A percentile compares a stretch with the other conserved stretches of the same genome.
Evolutionary conservation across 2,329 filamentous ascomycete genomes (phyloP).

Genomic region (Aspergillus sp.): DNA sequence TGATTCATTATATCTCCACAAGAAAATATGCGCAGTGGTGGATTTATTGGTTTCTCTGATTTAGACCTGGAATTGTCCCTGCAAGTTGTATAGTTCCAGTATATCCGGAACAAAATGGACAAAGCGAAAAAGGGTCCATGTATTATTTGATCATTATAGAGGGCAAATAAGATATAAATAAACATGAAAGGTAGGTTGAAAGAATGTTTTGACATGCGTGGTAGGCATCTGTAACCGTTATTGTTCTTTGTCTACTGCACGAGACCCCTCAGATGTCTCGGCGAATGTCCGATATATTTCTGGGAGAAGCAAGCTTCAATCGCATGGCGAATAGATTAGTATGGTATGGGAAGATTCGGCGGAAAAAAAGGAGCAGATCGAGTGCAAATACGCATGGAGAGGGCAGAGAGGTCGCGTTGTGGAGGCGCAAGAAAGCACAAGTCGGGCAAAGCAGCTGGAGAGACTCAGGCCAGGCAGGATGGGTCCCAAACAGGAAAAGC

Average conservation of each 20-base stretch:
- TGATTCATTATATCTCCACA: not conserved
- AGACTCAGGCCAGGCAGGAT: not conserved
- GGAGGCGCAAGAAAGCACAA: slow-evolving; percentile 21
- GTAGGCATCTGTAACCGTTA: not conserved
- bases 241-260: slow-evolving; percentile 5
- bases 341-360: slow-evolving; percentile 36
- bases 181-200: not conserved
- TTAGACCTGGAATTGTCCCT: not conserved
- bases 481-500: slow-evolving; percentile 33
- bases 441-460: slow-evolving; percentile 35
- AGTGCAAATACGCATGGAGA: slow-evolving; percentile 63
- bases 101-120: not conserved
- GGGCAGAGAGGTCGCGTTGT: slow-evolving; percentile 17
- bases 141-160: not conserved
- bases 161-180: not conserved
- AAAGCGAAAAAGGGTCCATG: not conserved
- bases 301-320: not conserved
- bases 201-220: not conserved
- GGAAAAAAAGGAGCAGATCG: slow-evolving; percentile 53
- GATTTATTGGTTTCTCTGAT: not conserved
- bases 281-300: not conserved
- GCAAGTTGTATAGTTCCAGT: not conserved
- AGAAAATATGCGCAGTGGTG: not conserved
- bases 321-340: not conserved
- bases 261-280: not conserved